These are phyloP conservation scores for Scedosporium aurantiacum DNA, from an alignment of 2,329 filamentous ascomycete genomes.

Conservation along the genomic window DNA sequence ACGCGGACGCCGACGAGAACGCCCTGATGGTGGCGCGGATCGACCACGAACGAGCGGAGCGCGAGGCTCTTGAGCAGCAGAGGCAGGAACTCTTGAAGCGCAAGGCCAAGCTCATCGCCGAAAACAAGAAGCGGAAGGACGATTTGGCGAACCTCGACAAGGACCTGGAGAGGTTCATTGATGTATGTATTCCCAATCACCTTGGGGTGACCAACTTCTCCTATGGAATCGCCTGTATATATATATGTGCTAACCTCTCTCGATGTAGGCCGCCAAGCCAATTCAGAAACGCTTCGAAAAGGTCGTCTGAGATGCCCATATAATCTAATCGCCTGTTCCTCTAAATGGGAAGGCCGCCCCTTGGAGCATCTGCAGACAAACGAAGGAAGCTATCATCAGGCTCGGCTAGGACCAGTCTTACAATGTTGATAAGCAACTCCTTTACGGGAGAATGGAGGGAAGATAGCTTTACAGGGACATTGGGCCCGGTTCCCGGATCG, in stretches of 20 bases:
- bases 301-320: slow-evolving; percentile 31
- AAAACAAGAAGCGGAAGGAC: slow-evolving; percentile 88
- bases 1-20: slow-evolving; percentile 61
- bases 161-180: slow-evolving; percentile 88
- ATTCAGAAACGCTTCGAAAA: slow-evolving; percentile 82
- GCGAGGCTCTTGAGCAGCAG: slow-evolving; percentile 75
- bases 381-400: too few relatives aligned
- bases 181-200: slow-evolving; percentile 41
- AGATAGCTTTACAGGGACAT: too few relatives aligned
- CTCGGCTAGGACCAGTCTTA: neutral
- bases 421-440: neutral
- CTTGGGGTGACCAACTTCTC: neutral
- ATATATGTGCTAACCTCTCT: slow-evolving; percentile 10
- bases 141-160: slow-evolving; percentile 84
- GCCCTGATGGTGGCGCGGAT: slow-evolving; percentile 83
- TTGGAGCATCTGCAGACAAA: neutral
- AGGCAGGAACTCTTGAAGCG: slow-evolving; percentile 62
- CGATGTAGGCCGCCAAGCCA: slow-evolving; percentile 64
- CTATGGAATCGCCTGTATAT: neutral
- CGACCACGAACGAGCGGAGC: slow-evolving; percentile 76
- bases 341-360: neutral
- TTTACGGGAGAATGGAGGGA: too few relatives aligned
- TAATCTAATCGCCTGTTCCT: neutral
- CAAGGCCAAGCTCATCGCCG: slow-evolving; percentile 50
- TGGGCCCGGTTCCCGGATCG: neutral